Conservation (phyloP, 1,284 basidiomycete genomes). For the Rhodotorula sp. region DNA sequence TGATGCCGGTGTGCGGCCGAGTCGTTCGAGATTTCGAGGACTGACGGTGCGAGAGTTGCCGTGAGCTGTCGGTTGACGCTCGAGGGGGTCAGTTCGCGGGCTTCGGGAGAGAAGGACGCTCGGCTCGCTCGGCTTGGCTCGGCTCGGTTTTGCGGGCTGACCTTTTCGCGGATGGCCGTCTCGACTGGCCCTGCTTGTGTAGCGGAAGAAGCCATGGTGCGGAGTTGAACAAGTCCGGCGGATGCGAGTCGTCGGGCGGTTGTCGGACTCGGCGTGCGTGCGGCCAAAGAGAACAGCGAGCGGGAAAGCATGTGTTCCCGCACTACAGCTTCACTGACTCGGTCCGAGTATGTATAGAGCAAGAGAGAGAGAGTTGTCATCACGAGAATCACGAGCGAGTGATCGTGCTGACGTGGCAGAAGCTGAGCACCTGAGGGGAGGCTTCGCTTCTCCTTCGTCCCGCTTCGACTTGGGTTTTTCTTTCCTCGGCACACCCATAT, state of each 20-base stretch:
- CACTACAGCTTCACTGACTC: background rate
- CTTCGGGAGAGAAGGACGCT: background rate
- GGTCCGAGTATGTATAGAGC: too few species aligned
- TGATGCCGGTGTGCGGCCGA: constrained; percentile 42
- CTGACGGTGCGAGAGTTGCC: constrained; percentile 24
- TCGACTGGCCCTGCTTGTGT: constrained; percentile 12
- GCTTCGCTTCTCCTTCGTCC: too few species aligned
- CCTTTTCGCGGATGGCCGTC: constrained; percentile 10
- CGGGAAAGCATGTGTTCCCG: background rate
- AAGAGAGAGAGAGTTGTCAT: too few species aligned
- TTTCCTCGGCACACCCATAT: too few species aligned
- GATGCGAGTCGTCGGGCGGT: background rate
- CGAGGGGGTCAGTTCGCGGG: background rate
- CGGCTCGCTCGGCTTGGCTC: too few species aligned
- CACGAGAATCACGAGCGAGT: too few species aligned
- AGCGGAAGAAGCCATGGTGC: background rate
- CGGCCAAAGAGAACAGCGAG: background rate
- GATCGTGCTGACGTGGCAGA: too few species aligned
- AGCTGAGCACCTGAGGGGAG: too few species aligned
- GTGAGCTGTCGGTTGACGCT: constrained; percentile 10
- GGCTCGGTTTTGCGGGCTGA: background rate
- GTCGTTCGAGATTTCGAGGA: constrained; percentile 42
- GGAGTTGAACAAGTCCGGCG: too few species aligned
- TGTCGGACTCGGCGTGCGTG: background rate
- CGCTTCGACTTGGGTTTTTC: too few species aligned